phyloP scores from a whole-genome alignment of 371 early-diverging fungal genomes.

The Rhizomucor pusillus region DNA sequence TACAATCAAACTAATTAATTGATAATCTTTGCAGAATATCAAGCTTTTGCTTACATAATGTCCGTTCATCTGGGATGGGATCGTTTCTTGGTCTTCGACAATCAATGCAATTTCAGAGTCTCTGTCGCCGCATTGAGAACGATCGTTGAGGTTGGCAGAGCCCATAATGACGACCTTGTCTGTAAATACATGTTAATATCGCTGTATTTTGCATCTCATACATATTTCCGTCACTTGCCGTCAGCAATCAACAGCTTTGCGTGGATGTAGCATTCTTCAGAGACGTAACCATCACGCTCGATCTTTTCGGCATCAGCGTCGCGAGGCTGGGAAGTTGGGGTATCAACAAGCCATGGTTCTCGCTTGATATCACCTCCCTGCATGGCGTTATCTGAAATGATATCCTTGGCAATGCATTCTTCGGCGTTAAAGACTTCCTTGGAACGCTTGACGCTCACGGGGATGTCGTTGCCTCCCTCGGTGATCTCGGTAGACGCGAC shows the following conservation, averaged over 20 bases:
- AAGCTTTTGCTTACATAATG: slow-evolving; percentile 41
- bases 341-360: slow-evolving; percentile 18
- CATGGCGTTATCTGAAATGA: slow-evolving; percentile 20
- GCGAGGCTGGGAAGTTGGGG: not conserved
- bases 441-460: not conserved
- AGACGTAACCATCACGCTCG: slow-evolving; percentile 56
- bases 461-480: slow-evolving; percentile 9
- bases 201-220: not conserved
- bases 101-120: slow-evolving; percentile 90
- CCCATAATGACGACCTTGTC: slow-evolving; percentile 73
- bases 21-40: not conserved
- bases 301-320: slow-evolving; percentile 13
- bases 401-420: slow-evolving; percentile 12
- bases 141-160: slow-evolving; percentile 91
- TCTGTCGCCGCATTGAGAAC: slow-evolving; percentile 84
- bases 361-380: slow-evolving; percentile 12
- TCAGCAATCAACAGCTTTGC: slow-evolving; percentile 92
- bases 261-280: slow-evolving; percentile 90
- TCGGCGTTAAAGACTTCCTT: slow-evolving; percentile 1
- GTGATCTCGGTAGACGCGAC: slow-evolving; percentile 21
- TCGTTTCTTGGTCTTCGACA: slow-evolving; percentile 72
- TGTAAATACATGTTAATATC: not conserved
- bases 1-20: not conserved
- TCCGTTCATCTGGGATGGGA: slow-evolving; percentile 73
- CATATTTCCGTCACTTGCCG: slow-evolving; percentile 31